Percentiles rank a stretch among this genome's conserved stretches.
These are phyloP conservation scores for Avicennia marina DNA, from an alignment of 257 asterid species.

Conservation along the genomic window DNA sequence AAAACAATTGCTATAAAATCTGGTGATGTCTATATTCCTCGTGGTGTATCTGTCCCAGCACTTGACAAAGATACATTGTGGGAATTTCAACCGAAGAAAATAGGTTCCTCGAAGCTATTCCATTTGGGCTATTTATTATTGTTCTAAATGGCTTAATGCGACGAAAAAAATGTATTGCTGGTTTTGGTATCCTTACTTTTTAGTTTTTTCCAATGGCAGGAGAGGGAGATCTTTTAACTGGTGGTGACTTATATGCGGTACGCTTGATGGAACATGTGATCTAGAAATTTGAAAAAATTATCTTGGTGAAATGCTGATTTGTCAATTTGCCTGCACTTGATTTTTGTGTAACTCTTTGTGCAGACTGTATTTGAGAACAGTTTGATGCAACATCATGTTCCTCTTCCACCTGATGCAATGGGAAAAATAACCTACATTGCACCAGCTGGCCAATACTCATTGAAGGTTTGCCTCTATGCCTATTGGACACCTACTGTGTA, in stretches of 20 bases:
- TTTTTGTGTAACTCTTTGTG: conserved; percentile 21
- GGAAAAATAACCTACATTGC: conserved; percentile 90
- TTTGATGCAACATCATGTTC: conserved; percentile 78
- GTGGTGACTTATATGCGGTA: conserved; percentile 93
- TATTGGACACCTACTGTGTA: neutral
- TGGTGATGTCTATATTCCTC: conserved; percentile 98
- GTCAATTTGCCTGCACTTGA: neutral
- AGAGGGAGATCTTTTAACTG: conserved; percentile 88
- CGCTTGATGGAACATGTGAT: neutral
- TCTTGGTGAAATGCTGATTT: too few species aligned
- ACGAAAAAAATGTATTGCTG: too few species aligned
- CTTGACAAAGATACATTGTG: conserved; percentile 91
- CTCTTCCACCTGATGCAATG: conserved; percentile 95
- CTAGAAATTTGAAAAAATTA: conserved; percentile 27
- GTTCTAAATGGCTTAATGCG: too few species aligned
- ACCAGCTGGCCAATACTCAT: conserved; percentile 88
- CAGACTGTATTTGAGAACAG: conserved; percentile 85
- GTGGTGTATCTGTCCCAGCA: conserved; percentile 98
- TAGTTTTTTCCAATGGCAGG: conserved; percentile 42
- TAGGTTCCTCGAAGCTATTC: conserved; percentile 38
- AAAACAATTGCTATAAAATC: conserved; percentile 89
- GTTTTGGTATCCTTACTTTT: too few species aligned
- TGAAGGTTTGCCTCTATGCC: conserved; percentile 59
- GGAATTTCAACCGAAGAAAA: conserved; percentile 91
- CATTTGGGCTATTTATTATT: neutral